Evolutionary conservation across 163 green algal species (phyloP), one percentile per base, ranked within the genome.

Genomic region (Scenedesmus sp.): DNA sequence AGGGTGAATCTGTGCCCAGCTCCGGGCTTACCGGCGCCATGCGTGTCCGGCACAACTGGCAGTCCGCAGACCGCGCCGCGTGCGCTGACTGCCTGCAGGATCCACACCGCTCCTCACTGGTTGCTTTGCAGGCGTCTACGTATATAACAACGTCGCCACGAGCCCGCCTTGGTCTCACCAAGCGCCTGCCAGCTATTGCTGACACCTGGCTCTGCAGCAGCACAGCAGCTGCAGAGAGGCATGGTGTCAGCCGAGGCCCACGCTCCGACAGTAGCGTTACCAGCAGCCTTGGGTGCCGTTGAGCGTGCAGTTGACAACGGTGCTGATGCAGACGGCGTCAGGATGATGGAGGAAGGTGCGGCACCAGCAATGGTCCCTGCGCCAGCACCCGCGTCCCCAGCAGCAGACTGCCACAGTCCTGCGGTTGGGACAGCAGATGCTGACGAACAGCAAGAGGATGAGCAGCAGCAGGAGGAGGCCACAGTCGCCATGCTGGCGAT

Each of bases 401-500:
- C 70, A 79, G 70, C 23, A 52, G 70, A 79, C 70, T 52, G 70
- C 18, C 23, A 79, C 70, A 79, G 70, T 23, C 70, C 70, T 79
- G 70, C 67, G n/a, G 83, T 88, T 7, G 57, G 59, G 76, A 59
- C 83, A 56, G 83, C 83, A 55, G 83, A 66, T 23, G 10, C 52
- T 46, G 83, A 76, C 57, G n/a, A 46, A 52, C n/a, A 46, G 18
- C 82, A 88, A 23, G 83, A 88, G 26, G 83, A 86, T 26, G 20
- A 77, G 57, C 83, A 74, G 16, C 34, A 84, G 12, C 18, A 46
- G 18, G 77, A 84, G 26, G 34, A 84, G 4, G 83, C 83, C 66
- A 88, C 83, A 52, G 66, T 88, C 46, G 83, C 57, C 9, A 87
- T 60, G 23, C 67, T 90, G 18, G 85, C 85, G n/a, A 90, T 90